Percentiles rank a stretch among this genome's conserved stretches.
Evolutionary conservation across 805 yeast species (phyloP).

Genomic region (Saccharomycopsis oosterbeekiorum): DNA sequence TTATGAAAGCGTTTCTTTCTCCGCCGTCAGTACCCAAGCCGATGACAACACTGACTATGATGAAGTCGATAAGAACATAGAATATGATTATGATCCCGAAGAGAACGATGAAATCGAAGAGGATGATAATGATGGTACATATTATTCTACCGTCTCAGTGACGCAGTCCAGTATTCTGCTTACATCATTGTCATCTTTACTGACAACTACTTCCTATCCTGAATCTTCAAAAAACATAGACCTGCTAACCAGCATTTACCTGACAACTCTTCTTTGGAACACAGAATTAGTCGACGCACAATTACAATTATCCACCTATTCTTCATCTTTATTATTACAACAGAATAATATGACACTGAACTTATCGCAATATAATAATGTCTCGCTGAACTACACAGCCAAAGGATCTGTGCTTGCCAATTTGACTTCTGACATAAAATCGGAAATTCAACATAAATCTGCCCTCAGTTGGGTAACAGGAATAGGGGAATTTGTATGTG

Average conservation of each 20-base stretch:
- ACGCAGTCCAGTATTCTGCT: not conserved
- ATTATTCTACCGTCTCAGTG: not conserved
- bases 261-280: not conserved
- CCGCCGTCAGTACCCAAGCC: not conserved
- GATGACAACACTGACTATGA: not conserved
- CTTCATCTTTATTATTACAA: not conserved
- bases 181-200: not conserved
- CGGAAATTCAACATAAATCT: slow-evolving; percentile 6
- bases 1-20: not conserved
- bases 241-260: not conserved
- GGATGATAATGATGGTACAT: not conserved
- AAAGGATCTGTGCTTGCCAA: not conserved
- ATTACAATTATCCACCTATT: not conserved
- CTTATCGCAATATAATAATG: not conserved
- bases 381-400: not conserved
- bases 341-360: not conserved
- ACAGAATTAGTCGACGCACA: not conserved
- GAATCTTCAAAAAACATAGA: not conserved
- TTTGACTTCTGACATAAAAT: not conserved
- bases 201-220: not conserved
- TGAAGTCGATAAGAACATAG: not conserved
- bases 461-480: not conserved
- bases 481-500: slow-evolving; percentile 10
- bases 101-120: not conserved
- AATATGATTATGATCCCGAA: not conserved